Evolutionary conservation across 2,329 filamentous ascomycete species (phyloP), one percentile per base, ranked within the genome.

Genomic region (Apiospora malaysiana): DNA sequence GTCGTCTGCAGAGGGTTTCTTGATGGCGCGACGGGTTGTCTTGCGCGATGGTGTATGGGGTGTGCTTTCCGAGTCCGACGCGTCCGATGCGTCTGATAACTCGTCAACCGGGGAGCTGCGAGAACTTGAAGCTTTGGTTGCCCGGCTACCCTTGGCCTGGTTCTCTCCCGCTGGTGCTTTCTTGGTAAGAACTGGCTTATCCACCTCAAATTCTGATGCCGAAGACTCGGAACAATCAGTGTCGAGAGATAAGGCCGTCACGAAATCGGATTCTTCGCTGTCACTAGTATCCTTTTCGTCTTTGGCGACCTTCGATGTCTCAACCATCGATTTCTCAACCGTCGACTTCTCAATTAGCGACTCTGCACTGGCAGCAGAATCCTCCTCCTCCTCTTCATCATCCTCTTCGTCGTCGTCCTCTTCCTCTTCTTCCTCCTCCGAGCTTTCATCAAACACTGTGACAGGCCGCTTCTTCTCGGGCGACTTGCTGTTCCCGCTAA

Each of bases 211-310:
- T 10, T 63, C 56, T 40, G 56, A 63, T 63, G 56, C 12, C 4
- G 56, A 63, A 10, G 56, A 63, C 21, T 63, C 56, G 21, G 56
- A n/a, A 40, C 56, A 63, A 12, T 63, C 56, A 40, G 56, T 63
- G 4, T 63, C 56, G 32, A 63, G 56, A 4, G 56, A 63, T 32
- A 63, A 72, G 65, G 71, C 68, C 45, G 74, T 74, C 9, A 76
- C 45, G 18, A 76, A 76, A 32, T 78, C 77, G 2, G 76, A 78
- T n/a, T 70, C 71, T 6, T 75, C 74, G 16, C 76, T 74, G 14
- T 75, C 70, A 47, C 72, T 74, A n/a, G 47, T 70, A 10, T 65
- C 56, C 18, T 46, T 21, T 10, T 40, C 71, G 9, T 75, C 69
- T 12, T 72, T 45, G 8, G 65, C 37, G 40, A 69, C 32, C 37